Percentiles rank a stretch among this genome's conserved stretches.
Conservation (phyloP, 345 rosid genomes). For the Trapa incisa region DNA sequence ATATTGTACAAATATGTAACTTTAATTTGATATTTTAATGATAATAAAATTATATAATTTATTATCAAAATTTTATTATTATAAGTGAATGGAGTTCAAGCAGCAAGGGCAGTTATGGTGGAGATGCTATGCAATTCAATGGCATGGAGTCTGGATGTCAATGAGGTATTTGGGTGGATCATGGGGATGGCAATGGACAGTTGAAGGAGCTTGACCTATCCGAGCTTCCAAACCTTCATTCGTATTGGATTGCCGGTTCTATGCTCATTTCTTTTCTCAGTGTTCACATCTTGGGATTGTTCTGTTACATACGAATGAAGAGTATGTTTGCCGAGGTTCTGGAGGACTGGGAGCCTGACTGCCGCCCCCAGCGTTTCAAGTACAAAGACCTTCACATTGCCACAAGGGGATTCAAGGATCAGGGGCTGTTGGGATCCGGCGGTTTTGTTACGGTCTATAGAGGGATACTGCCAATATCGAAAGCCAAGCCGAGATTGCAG, state of each 20-base stretch:
- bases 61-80: no score
- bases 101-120: no score
- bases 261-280: constrained; percentile 14
- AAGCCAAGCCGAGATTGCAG: neutral
- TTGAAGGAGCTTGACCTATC: constrained; percentile 33
- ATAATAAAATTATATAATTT: no score
- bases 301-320: constrained; percentile 23
- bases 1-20: no score
- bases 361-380: constrained; percentile 43
- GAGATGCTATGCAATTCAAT: no score
- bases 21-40: no score
- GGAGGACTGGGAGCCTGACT: constrained; percentile 69
- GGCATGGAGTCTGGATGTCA: no score
- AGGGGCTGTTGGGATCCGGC: neutral
- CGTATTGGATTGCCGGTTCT: constrained; percentile 35
- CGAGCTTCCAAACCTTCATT: constrained; percentile 50
- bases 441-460: neutral
- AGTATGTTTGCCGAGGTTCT: constrained; percentile 50
- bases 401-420: neutral
- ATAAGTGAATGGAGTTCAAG: no score
- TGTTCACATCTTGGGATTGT: constrained; percentile 3
- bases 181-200: constrained; percentile 24
- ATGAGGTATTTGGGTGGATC: constrained; percentile 46
- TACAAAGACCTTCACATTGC: constrained; percentile 22
- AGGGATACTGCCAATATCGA: neutral